Base-by-base conservation (phyloP, 768 basidiomycete species). In the Boletus rufocinnamomeus region DNA sequence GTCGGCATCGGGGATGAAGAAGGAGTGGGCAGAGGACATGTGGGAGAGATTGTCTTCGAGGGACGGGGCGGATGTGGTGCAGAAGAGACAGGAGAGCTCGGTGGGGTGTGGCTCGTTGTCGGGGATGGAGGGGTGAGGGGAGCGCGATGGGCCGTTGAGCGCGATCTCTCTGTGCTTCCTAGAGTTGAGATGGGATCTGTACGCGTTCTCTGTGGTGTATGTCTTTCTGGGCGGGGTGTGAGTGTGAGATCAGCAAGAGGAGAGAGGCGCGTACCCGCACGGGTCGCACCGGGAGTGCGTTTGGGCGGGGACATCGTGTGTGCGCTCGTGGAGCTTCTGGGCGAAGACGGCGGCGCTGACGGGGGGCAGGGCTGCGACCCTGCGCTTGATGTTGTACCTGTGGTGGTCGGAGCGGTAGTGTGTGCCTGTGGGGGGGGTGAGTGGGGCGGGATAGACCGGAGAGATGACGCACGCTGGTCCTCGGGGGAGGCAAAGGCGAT, bases 311-410 rank as follows among this genome's bases (percentile, higher is more conserved):
- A 79, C 80, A 51, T 95, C 89, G 45, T 84, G 80, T 17, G 84
- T 78, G 63, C 92, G 77, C 61, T 96, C 91, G 30, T 89, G 70
- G 14, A 97, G 89, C 68, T 98, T 98, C 67, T 93, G 84, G 65
- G 95, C 88, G 76, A 98, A 99, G 2, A 87, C 65, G 8, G 80
- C 74, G 0, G 81, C 83, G 58, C 85, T 87, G 66, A 99, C 85
- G 2, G 96, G 95, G 10, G 93, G 89, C 2, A 99, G 82, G 6
- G 83, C 85, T 2, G 96, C 95, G 19, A 98, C 91, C 30, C 94
- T 86, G 63, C 95, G 89, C 79, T 96, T 96, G 87, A 98, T 93
- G 70, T 99, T 99, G 76, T 99, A 99, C 53, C 95, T 81, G 77
- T 99, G 97, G 73, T 91, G 90, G 74, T 99, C 97, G 27, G 93